Evolutionary conservation across 192 early-diverging fungal genomes (phyloP).

Genomic region (Endogone sp.): DNA sequence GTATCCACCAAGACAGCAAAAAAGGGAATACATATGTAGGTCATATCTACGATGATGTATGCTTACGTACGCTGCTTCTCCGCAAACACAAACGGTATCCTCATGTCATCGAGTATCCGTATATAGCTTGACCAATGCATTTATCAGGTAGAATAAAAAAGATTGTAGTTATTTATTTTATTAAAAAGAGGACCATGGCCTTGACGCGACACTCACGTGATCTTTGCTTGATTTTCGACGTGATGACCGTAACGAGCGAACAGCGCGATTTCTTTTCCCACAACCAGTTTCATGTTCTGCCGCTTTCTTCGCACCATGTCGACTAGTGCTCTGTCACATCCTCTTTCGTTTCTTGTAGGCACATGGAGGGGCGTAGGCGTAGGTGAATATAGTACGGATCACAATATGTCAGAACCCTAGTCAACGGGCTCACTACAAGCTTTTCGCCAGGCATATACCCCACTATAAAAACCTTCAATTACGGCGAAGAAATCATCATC

Average conservation of each 20-base stretch:
- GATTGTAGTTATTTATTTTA: too few relatives aligned
- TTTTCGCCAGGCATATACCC: slow-evolving; percentile 9
- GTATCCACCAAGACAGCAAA: too few relatives aligned
- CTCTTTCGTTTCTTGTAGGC: slow-evolving; percentile 8
- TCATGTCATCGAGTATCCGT: too few relatives aligned
- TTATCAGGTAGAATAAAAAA: too few relatives aligned
- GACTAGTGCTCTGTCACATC: not conserved
- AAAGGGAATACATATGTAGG: too few relatives aligned
- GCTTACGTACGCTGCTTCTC: too few relatives aligned
- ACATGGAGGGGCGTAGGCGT: slow-evolving; percentile 10
- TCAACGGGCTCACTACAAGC: too few relatives aligned
- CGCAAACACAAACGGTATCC: too few relatives aligned
- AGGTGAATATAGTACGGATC: not conserved
- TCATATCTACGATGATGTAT: too few relatives aligned
- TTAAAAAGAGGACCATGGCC: too few relatives aligned
- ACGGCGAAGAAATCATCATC: slow-evolving; percentile 14
- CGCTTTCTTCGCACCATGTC: not conserved
- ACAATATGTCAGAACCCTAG: not conserved
- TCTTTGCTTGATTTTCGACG: not conserved
- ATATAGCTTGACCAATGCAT: too few relatives aligned
- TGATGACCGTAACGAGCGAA: not conserved
- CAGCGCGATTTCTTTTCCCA: not conserved
- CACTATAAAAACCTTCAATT: slow-evolving; percentile 11
- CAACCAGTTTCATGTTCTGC: not conserved
- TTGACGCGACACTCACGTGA: not conserved